Conservation (phyloP, 306 rosid genomes). For the Cucurbita argyrosperma region DNA sequence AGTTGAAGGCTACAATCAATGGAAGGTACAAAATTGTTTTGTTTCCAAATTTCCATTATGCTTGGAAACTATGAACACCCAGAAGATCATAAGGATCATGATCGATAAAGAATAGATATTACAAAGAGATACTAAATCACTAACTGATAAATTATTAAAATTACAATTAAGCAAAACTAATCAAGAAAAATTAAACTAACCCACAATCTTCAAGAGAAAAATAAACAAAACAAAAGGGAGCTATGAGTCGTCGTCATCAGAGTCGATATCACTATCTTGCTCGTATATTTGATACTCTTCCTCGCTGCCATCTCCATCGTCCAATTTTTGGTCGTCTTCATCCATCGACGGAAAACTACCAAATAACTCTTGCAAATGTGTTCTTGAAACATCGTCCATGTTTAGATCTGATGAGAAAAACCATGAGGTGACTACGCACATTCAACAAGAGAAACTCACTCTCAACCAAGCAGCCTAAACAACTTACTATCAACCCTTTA, state of each 20-base stretch:
- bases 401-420: constrained; percentile 43
- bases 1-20: too few relatives aligned
- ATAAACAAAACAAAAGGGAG: not conserved
- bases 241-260: constrained; percentile 22
- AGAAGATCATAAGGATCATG: too few relatives aligned
- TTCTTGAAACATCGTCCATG: constrained; percentile 47
- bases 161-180: not conserved
- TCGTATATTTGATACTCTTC: constrained; percentile 59
- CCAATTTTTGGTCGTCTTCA: constrained; percentile 14
- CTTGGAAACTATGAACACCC: too few relatives aligned
- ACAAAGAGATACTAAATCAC: not conserved
- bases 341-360: constrained; percentile 53
- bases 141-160: not conserved
- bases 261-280: constrained; percentile 38
- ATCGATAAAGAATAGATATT: not conserved
- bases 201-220: not conserved
- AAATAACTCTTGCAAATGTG: constrained; percentile 70
- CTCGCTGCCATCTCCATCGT: constrained; percentile 23
- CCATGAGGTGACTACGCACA: not conserved
- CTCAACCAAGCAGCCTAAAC: too few relatives aligned
- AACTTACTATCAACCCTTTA: too few relatives aligned
- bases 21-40: too few relatives aligned
- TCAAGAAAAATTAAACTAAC: not conserved
- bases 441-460: not conserved
- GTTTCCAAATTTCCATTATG: too few relatives aligned